These are phyloP conservation scores for Aspergillus aculeatinus DNA, from an alignment of 2,329 filamentous ascomycete genomes.

Conservation along the genomic window DNA sequence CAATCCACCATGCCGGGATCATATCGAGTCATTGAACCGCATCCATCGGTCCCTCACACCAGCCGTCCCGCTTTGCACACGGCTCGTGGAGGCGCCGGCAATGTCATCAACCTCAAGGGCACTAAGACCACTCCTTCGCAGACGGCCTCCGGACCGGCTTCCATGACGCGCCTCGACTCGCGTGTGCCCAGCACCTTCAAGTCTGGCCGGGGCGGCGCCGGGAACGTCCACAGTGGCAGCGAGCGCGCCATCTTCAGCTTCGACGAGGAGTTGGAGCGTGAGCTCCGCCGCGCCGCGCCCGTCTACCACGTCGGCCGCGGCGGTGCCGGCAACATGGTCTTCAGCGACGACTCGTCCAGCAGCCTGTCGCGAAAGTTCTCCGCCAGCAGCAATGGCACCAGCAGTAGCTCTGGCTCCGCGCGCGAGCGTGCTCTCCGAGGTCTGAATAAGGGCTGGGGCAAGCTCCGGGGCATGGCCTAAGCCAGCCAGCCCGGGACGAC, in stretches of 20 bases:
- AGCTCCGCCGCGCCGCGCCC: conserved; percentile 57
- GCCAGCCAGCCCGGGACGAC: background rate
- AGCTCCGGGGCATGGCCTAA: conserved; percentile 39
- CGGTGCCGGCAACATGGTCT: conserved; percentile 57
- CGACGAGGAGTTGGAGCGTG: conserved; percentile 63
- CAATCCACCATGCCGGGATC: conserved; percentile 32
- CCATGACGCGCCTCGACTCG: conserved; percentile 50
- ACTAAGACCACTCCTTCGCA: conserved; percentile 50
- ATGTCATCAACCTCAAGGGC: conserved; percentile 55
- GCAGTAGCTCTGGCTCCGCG: conserved; percentile 37
- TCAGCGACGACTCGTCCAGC: conserved; percentile 26
- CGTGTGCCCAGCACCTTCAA: conserved; percentile 42
- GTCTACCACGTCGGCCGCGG: conserved; percentile 65
- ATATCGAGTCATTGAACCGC: conserved; percentile 61
- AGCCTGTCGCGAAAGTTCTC: conserved; percentile 39
- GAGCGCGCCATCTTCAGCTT: conserved; percentile 65
- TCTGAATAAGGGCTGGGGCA: conserved; percentile 43
- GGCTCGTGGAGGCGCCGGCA: conserved; percentile 60
- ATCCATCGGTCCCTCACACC: conserved; percentile 55
- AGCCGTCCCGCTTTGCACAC: conserved; percentile 51
- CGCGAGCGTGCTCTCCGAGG: conserved; percentile 36
- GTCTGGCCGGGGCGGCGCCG: conserved; percentile 56
- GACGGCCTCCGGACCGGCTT: conserved; percentile 48
- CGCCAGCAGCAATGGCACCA: conserved; percentile 35
- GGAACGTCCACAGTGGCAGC: conserved; percentile 53